A percentile compares a stretch with the other conserved stretches of the same genome.
phyloP scores from a whole-genome alignment of 2,329 filamentous ascomycete species.

The Sporothrix dimorphospora region DNA sequence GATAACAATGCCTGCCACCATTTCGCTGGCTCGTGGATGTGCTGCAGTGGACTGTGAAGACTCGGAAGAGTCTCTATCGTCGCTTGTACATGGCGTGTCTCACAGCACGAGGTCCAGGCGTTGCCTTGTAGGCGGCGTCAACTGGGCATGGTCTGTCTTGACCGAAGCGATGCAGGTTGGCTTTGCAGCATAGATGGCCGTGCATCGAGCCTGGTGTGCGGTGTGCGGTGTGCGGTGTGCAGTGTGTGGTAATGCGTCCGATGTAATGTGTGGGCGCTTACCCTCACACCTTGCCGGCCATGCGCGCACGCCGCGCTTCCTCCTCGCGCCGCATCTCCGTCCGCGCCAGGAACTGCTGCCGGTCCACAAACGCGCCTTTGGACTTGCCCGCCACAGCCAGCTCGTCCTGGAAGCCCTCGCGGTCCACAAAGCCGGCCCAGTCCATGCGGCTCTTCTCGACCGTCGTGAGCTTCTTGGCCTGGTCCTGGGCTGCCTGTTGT shows the following conservation, averaged over 20 bases:
- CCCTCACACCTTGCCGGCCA: constrained; percentile 45
- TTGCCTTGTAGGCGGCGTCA: neutral
- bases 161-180: neutral
- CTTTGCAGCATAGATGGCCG: neutral
- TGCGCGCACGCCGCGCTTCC: constrained; percentile 59
- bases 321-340: constrained; percentile 66
- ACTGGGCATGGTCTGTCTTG: neutral
- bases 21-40: too few relatives aligned
- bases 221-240: neutral
- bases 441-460: constrained; percentile 75
- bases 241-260: neutral
- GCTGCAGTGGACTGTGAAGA: too few relatives aligned
- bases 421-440: constrained; percentile 72
- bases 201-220: neutral
- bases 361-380: constrained; percentile 64
- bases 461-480: constrained; percentile 68
- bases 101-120: neutral
- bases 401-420: constrained; percentile 71
- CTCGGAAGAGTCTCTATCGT: too few relatives aligned
- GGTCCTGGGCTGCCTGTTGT: constrained; percentile 40
- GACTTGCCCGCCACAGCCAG: constrained; percentile 65
- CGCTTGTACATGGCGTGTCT: neutral
- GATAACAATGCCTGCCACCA: neutral
- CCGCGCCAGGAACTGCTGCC: constrained; percentile 67
- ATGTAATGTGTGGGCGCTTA: neutral